Percentiles rank a stretch among this genome's conserved stretches.
phyloP scores from a whole-genome alignment of 176 grass and related monocot species.

The Chloris gayana region DNA sequence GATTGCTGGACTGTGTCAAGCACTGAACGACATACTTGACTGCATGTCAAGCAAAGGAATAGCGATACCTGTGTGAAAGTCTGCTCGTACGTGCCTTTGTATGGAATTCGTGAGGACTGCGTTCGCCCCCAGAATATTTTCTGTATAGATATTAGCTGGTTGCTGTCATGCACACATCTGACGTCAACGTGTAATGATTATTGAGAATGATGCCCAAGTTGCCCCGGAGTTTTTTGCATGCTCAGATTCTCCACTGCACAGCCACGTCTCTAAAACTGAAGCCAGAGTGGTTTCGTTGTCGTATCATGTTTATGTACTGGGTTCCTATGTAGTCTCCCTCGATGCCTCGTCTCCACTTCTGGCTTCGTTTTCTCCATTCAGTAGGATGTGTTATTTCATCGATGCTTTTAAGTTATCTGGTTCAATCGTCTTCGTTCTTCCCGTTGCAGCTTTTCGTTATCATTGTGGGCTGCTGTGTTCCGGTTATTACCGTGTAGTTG shows the following conservation, averaged over 20 bases:
- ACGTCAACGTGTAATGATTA: neutral
- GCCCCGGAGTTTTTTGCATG: neutral
- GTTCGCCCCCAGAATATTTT: conserved; percentile 10
- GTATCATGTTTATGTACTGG: too few species aligned
- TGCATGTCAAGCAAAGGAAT: conserved; percentile 88
- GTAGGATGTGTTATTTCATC: neutral
- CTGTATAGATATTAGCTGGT: conserved; percentile 41
- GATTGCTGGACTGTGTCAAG: conserved; percentile 95
- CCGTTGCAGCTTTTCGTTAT: too few species aligned
- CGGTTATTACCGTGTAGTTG: too few species aligned
- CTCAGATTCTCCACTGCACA: neutral
- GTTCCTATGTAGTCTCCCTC: neutral
- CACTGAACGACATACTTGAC: conserved; percentile 94
- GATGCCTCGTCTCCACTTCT: neutral
- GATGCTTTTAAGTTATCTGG: too few species aligned
- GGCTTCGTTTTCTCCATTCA: neutral
- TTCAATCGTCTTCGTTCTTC: neutral
- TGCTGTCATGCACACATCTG: neutral
- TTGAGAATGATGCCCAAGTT: neutral
- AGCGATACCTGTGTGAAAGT: conserved; percentile 64
- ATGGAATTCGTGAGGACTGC: conserved; percentile 9
- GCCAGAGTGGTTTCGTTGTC: neutral
- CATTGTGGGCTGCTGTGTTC: too few species aligned
- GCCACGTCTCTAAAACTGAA: neutral
- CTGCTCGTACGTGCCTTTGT: neutral